These are phyloP conservation scores for Fagopyrum esculentum DNA, from an alignment of 148 eudicot species.

Conservation along the genomic window DNA sequence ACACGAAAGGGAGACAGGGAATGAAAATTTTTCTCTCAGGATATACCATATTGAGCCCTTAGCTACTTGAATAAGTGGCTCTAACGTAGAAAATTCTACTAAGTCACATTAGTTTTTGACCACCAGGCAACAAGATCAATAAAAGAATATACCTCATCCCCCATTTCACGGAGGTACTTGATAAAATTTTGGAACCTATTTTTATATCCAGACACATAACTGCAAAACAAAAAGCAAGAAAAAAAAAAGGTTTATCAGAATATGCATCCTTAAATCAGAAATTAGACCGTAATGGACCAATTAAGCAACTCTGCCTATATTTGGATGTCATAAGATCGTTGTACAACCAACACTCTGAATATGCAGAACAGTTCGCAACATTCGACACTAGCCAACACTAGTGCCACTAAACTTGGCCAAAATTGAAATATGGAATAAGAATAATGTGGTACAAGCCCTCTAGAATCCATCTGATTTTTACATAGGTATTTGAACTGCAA, in stretches of 20 bases:
- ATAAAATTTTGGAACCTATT: conserved; percentile 96
- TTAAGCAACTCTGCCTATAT: not conserved
- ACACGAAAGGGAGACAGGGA: not conserved
- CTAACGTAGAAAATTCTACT: not conserved
- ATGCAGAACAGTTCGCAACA: not conserved
- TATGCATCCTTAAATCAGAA: not conserved
- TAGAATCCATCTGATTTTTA: not conserved
- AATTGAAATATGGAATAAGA: not conserved
- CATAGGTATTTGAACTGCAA: not conserved
- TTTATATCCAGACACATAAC: conserved; percentile 94
- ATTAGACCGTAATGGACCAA: not conserved
- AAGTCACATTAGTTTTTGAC: not conserved
- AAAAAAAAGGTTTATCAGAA: not conserved
- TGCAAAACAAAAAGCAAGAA: conserved; percentile 30
- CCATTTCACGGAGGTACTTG: conserved; percentile 91
- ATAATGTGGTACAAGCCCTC: not conserved
- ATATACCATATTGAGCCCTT: not conserved
- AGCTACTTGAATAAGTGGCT: not conserved
- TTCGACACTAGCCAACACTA: not conserved
- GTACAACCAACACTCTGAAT: not conserved
- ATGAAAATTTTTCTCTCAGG: not conserved
- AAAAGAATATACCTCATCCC: conserved; percentile 69
- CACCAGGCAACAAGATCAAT: not conserved
- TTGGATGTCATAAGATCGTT: not conserved
- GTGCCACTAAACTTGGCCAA: not conserved